These are phyloP conservation scores for Ciborinia camelliae DNA, from an alignment of 2,329 filamentous ascomycete genomes.

Conservation along the genomic window DNA sequence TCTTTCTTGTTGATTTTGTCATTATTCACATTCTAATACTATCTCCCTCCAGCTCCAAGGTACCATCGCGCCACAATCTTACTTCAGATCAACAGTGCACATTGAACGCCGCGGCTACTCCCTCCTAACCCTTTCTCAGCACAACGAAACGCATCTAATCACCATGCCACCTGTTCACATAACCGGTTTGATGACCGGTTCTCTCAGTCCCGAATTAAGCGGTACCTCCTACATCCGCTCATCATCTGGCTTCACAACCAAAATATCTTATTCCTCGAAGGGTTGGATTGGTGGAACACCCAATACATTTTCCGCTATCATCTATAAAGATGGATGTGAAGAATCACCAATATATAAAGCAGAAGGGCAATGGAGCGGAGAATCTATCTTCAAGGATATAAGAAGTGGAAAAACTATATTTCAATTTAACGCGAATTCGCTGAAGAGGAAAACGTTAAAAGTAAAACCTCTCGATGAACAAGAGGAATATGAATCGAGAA, in stretches of 20 bases:
- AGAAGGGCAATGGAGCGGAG: conserved; percentile 85
- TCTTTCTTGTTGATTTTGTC: background rate
- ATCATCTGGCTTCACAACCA: conserved; percentile 79
- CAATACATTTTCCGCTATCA: conserved; percentile 76
- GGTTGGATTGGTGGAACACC: conserved; percentile 95
- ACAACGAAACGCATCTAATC: conserved; percentile 69
- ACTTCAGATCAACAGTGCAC: conserved; percentile 87
- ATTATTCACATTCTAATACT: background rate
- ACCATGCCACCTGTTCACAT: conserved; percentile 89
- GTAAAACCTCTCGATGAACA: conserved; percentile 73
- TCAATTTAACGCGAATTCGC: conserved; percentile 55
- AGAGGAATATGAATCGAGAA: conserved; percentile 80
- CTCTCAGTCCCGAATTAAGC: conserved; percentile 87
- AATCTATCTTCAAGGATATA: conserved; percentile 71
- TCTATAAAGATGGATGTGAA: conserved; percentile 64
- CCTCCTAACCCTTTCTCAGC: conserved; percentile 66
- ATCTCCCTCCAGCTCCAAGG: conserved; percentile 56
- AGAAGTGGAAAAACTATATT: conserved; percentile 52
- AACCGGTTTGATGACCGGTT: conserved; percentile 80
- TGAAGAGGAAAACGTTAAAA: conserved; percentile 61
- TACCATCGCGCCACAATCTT: conserved; percentile 93
- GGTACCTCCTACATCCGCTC: conserved; percentile 79
- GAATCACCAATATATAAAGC: conserved; percentile 74
- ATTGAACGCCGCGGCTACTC: conserved; percentile 93
- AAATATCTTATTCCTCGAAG: conserved; percentile 87